A percentile compares a stretch with the other conserved stretches of the same genome.
phyloP scores from a whole-genome alignment of 768 basidiomycete species.

The Russula brevipes region DNA sequence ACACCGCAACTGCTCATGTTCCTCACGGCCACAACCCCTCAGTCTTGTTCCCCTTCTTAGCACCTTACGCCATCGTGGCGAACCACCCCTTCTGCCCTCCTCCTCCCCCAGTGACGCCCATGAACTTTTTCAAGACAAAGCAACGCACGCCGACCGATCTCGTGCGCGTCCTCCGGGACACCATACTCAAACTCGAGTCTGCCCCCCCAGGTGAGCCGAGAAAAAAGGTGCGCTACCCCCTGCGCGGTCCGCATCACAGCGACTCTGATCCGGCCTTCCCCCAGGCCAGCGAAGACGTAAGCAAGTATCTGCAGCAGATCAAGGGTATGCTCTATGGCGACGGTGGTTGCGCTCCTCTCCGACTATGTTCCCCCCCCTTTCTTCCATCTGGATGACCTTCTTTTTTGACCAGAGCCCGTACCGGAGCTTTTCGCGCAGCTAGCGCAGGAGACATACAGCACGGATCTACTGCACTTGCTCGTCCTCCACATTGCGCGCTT shows the following conservation, averaged over 20 bases:
- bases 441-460: conserved; percentile 92
- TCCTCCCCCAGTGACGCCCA: conserved; percentile 30
- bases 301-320: conserved; percentile 85
- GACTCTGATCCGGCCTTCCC: neutral
- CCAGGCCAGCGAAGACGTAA: conserved; percentile 85
- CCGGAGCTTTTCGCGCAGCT: conserved; percentile 92
- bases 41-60: neutral
- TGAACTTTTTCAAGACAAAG: conserved; percentile 97
- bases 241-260: neutral
- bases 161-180: conserved; percentile 74
- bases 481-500: conserved; percentile 79
- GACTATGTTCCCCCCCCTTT: neutral
- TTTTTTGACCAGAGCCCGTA: conserved; percentile 54
- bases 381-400: neutral
- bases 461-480: conserved; percentile 76
- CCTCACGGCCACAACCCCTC: conserved; percentile 3
- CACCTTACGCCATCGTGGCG: neutral
- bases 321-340: conserved; percentile 86
- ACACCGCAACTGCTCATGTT: conserved; percentile 3
- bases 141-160: conserved; percentile 83
- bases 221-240: conserved; percentile 63
- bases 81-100: neutral
- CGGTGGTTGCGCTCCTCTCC: conserved; percentile 53
- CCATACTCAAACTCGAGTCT: conserved; percentile 69
- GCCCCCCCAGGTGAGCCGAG: conserved; percentile 73